Evolutionary conservation across 2,329 filamentous ascomycete genomes (phyloP), one percentile per base, ranked within the genome.

Genomic region (Pestalotiopsis sp.): DNA sequence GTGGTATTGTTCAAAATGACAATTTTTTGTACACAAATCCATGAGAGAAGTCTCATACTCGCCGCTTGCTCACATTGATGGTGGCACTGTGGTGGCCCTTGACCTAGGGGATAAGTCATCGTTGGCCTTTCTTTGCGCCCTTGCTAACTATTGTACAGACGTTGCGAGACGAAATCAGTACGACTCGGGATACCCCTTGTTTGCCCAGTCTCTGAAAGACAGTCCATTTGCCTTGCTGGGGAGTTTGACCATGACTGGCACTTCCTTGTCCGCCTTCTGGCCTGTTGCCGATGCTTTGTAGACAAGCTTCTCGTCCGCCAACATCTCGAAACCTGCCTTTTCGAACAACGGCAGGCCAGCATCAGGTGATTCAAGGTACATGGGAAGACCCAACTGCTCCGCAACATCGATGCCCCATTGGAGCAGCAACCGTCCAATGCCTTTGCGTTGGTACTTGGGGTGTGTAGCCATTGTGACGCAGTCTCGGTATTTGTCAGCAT

Each of bases 181-280:
- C 11, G 25, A 49, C 45, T 72, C 59, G 3, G 72, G 68, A 61
- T 72, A 74, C 23, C 70, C 68, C 38, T 64, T 72, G 13, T 72
- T 69, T 6, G 23, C 60, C 72, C 73, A 74, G 62, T 73, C 67
- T 39, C 72, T 58, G 63, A 75, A 75, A n/a, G 66, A 68, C 39
- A 73, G 58, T 56, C 69, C 71, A 56, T 72, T 72, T 3, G 72
- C 70, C 12, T 63, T 68, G 6, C 64, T 70, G 11, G 75, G 75
- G 74, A 76, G 76, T 63, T 66, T 76, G 27, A 73, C 71, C 69
- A 77, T 69, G 9, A 75, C 68, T 25, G 72, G 75, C 12, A 75
- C 68, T 31, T 73, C 72, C 2, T 60, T 62, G 65, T 76, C 69
- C 25, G 65, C 71, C 17, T 68, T 66, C 3, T 62, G 49, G 1